A percentile compares a stretch with the other conserved stretches of the same genome.
Conservation (phyloP, 345 rosid genomes). For the Excoecaria cochinchinensis region DNA sequence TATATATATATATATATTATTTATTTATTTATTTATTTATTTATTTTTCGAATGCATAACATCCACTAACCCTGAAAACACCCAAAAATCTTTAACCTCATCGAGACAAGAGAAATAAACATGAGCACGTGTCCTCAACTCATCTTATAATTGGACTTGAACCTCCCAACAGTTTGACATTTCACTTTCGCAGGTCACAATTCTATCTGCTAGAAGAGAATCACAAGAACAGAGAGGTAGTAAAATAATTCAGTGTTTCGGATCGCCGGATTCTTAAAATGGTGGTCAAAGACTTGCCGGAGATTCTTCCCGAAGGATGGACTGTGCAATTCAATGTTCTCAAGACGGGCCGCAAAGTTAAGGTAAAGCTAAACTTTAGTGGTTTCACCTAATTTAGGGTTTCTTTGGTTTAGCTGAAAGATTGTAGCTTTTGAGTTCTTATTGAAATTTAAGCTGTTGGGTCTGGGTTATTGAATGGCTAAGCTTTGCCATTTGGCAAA, state of each 20-base stretch:
- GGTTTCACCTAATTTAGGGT: background rate
- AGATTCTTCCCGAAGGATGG: constrained; percentile 61
- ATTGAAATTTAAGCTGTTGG: background rate
- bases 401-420: background rate
- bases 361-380: constrained; percentile 25
- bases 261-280: constrained; percentile 13
- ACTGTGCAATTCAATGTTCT: constrained; percentile 30
- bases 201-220: background rate
- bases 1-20: no score
- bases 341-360: constrained; percentile 48
- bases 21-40: no score
- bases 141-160: background rate
- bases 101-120: background rate
- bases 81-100: background rate
- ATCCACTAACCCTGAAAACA: background rate
- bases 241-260: background rate
- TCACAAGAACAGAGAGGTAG: background rate
- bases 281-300: constrained; percentile 30
- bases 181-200: background rate
- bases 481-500: background rate
- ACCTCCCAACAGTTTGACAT: background rate
- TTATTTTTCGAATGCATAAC: no score
- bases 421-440: background rate
- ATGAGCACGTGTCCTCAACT: constrained; percentile 7
- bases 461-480: background rate